Evolutionary conservation across 768 basidiomycete genomes (phyloP).

Genomic region (Suillus subaureus): DNA sequence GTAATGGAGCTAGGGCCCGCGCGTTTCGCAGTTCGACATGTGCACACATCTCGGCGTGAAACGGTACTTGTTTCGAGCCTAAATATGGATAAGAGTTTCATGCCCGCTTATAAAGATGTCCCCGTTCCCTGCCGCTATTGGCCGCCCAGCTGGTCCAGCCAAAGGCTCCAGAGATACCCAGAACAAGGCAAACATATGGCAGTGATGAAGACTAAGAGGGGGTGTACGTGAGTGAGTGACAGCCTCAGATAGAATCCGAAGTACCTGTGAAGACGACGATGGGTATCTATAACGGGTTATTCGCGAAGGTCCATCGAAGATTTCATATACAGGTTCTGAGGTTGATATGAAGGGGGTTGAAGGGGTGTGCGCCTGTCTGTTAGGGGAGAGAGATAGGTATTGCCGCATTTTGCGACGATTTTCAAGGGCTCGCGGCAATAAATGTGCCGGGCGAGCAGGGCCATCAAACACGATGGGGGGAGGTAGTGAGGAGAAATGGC

Average conservation of each 20-base stretch:
- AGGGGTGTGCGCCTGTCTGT: conserved; percentile 13
- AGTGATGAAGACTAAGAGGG: conserved; percentile 5
- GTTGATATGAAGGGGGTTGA: conserved; percentile 19
- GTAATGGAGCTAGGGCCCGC: neutral
- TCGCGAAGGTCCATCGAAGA: conserved; percentile 52
- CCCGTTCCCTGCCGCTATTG: neutral
- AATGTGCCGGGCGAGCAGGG: conserved; percentile 41
- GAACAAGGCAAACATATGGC: conserved; percentile 12
- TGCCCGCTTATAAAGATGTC: neutral
- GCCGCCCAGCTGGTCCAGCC: conserved; percentile 20
- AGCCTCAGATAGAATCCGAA: conserved; percentile 11
- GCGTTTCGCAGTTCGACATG: no score
- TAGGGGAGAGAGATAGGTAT: conserved; percentile 4
- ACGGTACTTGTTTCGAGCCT: neutral
- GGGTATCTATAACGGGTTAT: conserved; percentile 22
- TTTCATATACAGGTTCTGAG: conserved; percentile 36
- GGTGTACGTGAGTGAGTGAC: neutral
- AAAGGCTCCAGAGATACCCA: conserved; percentile 25
- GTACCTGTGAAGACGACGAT: conserved; percentile 15
- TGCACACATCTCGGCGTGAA: neutral
- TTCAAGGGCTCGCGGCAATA: conserved; percentile 17
- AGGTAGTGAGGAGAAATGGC: conserved; percentile 35
- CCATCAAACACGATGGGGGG: conserved; percentile 51
- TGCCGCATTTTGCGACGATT: conserved; percentile 17
- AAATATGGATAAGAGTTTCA: neutral